phyloP scores from a whole-genome alignment of 2,329 filamentous ascomycete species.

The Alternaria metachromatica region DNA sequence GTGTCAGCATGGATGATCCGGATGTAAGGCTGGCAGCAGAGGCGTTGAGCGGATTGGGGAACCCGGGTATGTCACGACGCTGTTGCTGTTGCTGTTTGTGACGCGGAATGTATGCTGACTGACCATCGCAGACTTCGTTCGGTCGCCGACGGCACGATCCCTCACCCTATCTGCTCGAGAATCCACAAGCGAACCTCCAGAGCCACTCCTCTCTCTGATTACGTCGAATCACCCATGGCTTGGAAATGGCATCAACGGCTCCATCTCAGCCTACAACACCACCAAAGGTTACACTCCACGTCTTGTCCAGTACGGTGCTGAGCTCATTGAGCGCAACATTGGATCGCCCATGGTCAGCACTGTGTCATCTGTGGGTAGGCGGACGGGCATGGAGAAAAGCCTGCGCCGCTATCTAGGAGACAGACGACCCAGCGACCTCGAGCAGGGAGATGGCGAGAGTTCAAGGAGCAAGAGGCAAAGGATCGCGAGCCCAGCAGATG shows the following conservation, averaged over 20 bases:
- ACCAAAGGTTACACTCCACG: slow-evolving; percentile 91
- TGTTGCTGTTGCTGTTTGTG: neutral
- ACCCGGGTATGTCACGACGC: slow-evolving; percentile 52
- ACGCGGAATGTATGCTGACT: slow-evolving; percentile 17
- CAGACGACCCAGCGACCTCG: slow-evolving; percentile 61
- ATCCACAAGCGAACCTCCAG: slow-evolving; percentile 60
- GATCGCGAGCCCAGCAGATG: slow-evolving; percentile 45
- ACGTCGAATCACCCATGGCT: slow-evolving; percentile 88
- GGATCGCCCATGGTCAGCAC: slow-evolving; percentile 83
- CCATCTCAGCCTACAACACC: slow-evolving; percentile 81
- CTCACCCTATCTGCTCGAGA: slow-evolving; percentile 43
- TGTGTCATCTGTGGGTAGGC: slow-evolving; percentile 80
- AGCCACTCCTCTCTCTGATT: slow-evolving; percentile 84
- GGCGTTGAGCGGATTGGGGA: slow-evolving; percentile 58
- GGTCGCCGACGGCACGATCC: slow-evolving; percentile 48
- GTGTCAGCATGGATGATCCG: slow-evolving; percentile 57
- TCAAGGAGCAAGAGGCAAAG: slow-evolving; percentile 53
- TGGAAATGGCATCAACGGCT: slow-evolving; percentile 82
- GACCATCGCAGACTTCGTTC: slow-evolving; percentile 51
- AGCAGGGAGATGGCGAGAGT: slow-evolving; percentile 49
- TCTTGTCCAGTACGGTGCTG: slow-evolving; percentile 84
- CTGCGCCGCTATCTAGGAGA: slow-evolving; percentile 78
- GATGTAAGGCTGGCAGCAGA: slow-evolving; percentile 59
- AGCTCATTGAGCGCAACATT: slow-evolving; percentile 88
- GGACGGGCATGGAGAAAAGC: slow-evolving; percentile 86